Conservation (phyloP, 371 early-diverging fungal species). For the Mortierella sp. region DNA sequence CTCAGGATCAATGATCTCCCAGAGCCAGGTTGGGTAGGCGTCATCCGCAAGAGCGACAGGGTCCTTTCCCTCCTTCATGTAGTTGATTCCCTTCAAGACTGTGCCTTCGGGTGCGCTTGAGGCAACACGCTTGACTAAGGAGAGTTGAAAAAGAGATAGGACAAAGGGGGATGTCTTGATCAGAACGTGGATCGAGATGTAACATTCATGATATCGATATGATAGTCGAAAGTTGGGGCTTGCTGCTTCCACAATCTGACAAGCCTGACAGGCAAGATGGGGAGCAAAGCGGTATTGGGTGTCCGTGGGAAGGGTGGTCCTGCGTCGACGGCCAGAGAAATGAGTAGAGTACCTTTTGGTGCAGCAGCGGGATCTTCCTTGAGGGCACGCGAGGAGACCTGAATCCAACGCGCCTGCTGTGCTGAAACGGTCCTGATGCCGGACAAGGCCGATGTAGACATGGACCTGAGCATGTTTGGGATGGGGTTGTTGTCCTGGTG, state of each 20-base stretch:
- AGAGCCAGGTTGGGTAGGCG: slow-evolving; percentile 94
- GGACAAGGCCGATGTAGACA: slow-evolving; percentile 34
- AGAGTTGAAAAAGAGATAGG: no score
- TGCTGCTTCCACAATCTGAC: no score
- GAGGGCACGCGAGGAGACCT: slow-evolving; percentile 37
- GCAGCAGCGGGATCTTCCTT: slow-evolving; percentile 33
- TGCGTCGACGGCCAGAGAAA: not conserved
- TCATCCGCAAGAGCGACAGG: slow-evolving; percentile 88
- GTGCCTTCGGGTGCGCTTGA: slow-evolving; percentile 83
- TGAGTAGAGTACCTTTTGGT: slow-evolving; percentile 33
- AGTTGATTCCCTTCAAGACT: slow-evolving; percentile 86
- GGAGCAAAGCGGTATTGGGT: no score
- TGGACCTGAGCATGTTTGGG: slow-evolving; percentile 48
- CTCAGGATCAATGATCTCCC: slow-evolving; percentile 81
- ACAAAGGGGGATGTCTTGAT: no score
- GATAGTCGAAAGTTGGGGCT: no score
- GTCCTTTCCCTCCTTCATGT: slow-evolving; percentile 81
- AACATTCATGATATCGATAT: not conserved
- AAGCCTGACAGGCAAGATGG: no score
- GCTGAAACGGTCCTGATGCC: slow-evolving; percentile 26
- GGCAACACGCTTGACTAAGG: slow-evolving; percentile 49
- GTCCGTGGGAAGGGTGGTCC: no score
- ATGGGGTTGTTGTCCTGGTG: no score
- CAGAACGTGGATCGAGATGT: not conserved
- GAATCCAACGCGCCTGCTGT: slow-evolving; percentile 43